Conservation (phyloP, 2,329 filamentous ascomycete genomes). For the Exophiala viscosa region DNA sequence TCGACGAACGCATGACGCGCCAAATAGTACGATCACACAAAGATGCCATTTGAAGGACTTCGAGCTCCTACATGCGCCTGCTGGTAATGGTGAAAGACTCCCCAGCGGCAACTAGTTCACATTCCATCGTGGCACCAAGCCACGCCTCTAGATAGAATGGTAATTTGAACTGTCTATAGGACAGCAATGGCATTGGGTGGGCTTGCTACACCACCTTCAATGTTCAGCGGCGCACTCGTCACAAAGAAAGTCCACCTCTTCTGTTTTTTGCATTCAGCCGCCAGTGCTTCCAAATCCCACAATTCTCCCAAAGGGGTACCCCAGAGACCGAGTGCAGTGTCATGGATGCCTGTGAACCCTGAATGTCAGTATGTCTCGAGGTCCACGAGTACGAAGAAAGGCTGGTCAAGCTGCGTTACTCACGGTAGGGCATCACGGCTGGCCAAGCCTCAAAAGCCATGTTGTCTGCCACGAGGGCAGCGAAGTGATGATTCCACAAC, state of each 20-base stretch:
- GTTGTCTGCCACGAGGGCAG: conserved; percentile 61
- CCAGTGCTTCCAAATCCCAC: conserved; percentile 38
- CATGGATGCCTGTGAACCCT: conserved; percentile 23
- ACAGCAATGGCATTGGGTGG: too few relatives aligned
- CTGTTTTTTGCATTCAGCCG: conserved; percentile 33
- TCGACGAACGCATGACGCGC: too few relatives aligned
- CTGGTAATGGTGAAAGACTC: too few relatives aligned
- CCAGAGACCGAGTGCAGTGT: conserved; percentile 27
- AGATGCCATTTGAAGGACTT: too few relatives aligned
- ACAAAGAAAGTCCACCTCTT: conserved; percentile 36
- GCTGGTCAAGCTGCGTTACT: conserved; percentile 6
- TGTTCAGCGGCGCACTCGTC: too few relatives aligned
- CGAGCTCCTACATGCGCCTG: too few relatives aligned
- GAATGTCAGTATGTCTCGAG: background rate
- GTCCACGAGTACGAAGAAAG: background rate
- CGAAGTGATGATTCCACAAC: conserved; percentile 67
- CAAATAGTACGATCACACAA: too few relatives aligned
- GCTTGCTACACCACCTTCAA: too few relatives aligned
- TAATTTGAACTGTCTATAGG: too few relatives aligned
- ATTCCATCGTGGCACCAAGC: too few relatives aligned
- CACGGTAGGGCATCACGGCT: conserved; percentile 31
- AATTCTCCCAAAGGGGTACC: conserved; percentile 29
- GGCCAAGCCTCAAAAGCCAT: conserved; percentile 63
- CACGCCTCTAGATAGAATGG: too few relatives aligned
- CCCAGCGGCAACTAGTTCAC: too few relatives aligned